These are phyloP conservation scores for Scolecobasidium constrictum DNA, from an alignment of 2,329 filamentous ascomycete genomes.

Conservation along the genomic window DNA sequence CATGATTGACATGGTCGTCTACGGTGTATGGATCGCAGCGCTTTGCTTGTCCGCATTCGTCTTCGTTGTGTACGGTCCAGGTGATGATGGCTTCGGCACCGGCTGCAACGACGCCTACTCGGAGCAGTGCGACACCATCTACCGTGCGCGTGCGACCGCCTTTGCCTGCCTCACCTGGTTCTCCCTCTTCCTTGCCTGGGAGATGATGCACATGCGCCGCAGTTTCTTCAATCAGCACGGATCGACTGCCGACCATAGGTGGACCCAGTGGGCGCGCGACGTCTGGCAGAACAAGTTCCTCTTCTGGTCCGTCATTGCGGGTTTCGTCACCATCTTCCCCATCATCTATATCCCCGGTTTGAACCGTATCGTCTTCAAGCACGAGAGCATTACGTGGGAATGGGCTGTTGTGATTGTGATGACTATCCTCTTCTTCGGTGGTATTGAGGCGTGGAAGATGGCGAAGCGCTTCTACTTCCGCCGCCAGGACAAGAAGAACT, in stretches of 20 bases:
- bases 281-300: slow-evolving; percentile 46
- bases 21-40: slow-evolving; percentile 66
- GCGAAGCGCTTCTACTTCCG: slow-evolving; percentile 41
- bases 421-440: slow-evolving; percentile 50
- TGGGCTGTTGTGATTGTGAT: slow-evolving; percentile 39
- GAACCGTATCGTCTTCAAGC: slow-evolving; percentile 35
- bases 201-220: slow-evolving; percentile 61
- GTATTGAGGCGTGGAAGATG: slow-evolving; percentile 58
- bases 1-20: slow-evolving; percentile 67
- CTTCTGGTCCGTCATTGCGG: slow-evolving; percentile 30
- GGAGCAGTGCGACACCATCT: slow-evolving; percentile 48
- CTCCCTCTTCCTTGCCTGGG: slow-evolving; percentile 67
- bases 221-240: slow-evolving; percentile 48
- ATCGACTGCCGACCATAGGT: slow-evolving; percentile 44
- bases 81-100: slow-evolving; percentile 45
- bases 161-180: slow-evolving; percentile 70
- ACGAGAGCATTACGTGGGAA: slow-evolving; percentile 32
- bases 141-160: slow-evolving; percentile 60
- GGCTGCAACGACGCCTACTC: slow-evolving; percentile 51
- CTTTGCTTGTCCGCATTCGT: slow-evolving; percentile 55
- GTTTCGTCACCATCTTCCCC: slow-evolving; percentile 31
- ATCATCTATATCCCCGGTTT: slow-evolving; percentile 36
- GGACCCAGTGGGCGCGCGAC: slow-evolving; percentile 57
- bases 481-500: background rate
- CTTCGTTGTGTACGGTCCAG: slow-evolving; percentile 52